Conservation (phyloP, 2,329 filamentous ascomycete species). For the Alternaria triticina region DNA sequence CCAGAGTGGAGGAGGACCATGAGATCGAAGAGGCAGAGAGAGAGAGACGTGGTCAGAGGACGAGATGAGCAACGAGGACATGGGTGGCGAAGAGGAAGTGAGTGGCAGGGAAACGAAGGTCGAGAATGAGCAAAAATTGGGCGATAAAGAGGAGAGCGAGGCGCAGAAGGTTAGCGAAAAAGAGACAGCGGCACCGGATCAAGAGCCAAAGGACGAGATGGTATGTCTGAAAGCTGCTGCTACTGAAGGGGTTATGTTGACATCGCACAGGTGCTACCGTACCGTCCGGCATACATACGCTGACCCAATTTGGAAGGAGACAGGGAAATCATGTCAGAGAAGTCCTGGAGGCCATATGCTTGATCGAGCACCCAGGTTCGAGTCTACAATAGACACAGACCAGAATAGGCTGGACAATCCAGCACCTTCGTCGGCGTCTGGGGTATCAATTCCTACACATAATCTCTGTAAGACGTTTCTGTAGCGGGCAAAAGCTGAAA, state of each 20-base stretch:
- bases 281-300: background rate
- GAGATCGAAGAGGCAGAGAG: background rate
- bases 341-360: background rate
- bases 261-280: background rate
- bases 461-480: background rate
- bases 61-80: background rate
- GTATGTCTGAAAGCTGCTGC: background rate
- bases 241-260: background rate
- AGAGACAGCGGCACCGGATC: background rate
- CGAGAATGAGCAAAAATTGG: background rate
- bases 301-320: background rate
- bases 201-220: background rate
- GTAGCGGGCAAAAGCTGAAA: background rate
- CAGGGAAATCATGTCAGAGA: background rate
- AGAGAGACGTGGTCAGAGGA: background rate
- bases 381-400: background rate
- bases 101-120: background rate
- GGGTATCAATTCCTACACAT: background rate
- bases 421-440: background rate
- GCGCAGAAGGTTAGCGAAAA: background rate
- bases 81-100: background rate
- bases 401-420: background rate
- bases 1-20: fast-evolving
- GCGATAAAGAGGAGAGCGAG: background rate
- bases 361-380: background rate